Conservation (phyloP, 495 filamentous ascomycete species). For the Trichoderma asperelloides region DNA sequence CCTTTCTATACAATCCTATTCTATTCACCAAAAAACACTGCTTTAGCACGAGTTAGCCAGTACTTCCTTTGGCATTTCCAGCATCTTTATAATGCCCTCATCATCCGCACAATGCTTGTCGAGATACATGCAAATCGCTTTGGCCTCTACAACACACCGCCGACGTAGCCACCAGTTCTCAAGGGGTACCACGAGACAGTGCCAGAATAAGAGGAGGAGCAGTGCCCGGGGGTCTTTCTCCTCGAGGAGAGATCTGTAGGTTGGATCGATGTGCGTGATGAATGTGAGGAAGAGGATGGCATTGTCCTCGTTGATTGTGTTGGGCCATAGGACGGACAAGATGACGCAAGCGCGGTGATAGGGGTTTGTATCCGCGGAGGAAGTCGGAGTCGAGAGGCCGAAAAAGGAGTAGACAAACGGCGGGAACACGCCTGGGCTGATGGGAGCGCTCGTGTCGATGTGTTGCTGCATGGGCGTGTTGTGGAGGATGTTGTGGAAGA, state of each 20-base stretch:
- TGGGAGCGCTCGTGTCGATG: neutral
- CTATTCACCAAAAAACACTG: neutral
- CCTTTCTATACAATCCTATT: neutral
- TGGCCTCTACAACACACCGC: slow-evolving; percentile 28
- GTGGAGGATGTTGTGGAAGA: neutral
- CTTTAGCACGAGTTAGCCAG: neutral
- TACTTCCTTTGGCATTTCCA: slow-evolving; percentile 14
- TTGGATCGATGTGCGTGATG: neutral
- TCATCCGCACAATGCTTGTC: slow-evolving; percentile 15
- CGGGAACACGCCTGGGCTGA: slow-evolving; percentile 5
- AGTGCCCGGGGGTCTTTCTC: slow-evolving; percentile 31
- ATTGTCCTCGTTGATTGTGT: slow-evolving; percentile 22
- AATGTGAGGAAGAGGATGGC: slow-evolving; percentile 16
- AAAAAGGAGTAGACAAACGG: slow-evolving; percentile 9
- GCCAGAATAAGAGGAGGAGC: slow-evolving; percentile 33
- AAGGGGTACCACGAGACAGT: slow-evolving; percentile 26
- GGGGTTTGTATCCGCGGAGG: slow-evolving; percentile 1
- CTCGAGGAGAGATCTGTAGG: slow-evolving; percentile 5
- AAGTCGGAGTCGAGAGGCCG: slow-evolving; percentile 3
- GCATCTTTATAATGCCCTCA: slow-evolving; percentile 1
- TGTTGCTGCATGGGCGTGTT: neutral
- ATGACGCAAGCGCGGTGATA: slow-evolving; percentile 27
- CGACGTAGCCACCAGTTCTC: slow-evolving; percentile 31
- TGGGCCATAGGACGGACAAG: slow-evolving; percentile 27
- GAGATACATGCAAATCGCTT: slow-evolving; percentile 26